phyloP scores from a whole-genome alignment of 768 basidiomycete genomes.

The Kwoniella bestiolae region DNA sequence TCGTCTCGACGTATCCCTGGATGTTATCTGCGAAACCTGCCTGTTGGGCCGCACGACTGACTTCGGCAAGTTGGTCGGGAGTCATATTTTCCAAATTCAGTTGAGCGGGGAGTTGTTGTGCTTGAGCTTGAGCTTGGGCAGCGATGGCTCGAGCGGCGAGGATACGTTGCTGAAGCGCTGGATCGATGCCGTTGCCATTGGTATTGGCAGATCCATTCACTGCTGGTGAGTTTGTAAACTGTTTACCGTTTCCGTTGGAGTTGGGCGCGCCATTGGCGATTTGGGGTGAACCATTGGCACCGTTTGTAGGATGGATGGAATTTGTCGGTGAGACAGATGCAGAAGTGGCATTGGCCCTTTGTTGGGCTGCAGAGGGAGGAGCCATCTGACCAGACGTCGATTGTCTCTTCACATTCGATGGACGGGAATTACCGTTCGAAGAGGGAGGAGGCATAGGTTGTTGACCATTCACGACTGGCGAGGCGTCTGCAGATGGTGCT shows the following conservation, averaged over 20 bases:
- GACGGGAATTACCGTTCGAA: conserved; percentile 27
- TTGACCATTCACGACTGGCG: conserved; percentile 20
- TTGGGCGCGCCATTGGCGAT: conserved; percentile 18
- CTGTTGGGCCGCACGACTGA: conserved; percentile 16
- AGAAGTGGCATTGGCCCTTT: conserved; percentile 8
- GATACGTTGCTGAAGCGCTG: conserved; percentile 23
- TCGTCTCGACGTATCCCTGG: conserved; percentile 26
- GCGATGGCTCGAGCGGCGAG: conserved; percentile 19
- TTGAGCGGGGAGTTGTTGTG: conserved; percentile 8
- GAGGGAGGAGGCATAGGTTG: conserved; percentile 23
- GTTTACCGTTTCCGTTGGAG: conserved; percentile 4
- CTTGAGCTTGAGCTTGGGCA: background rate
- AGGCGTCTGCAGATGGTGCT: conserved; percentile 22
- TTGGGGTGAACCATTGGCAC: conserved; percentile 23
- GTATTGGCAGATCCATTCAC: conserved; percentile 10
- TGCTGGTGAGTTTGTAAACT: background rate
- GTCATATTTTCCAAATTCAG: conserved; percentile 7
- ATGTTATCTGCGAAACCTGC: conserved; percentile 30
- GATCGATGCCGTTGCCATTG: conserved; percentile 17
- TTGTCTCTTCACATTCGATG: conserved; percentile 6
- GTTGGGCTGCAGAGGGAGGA: conserved; percentile 11
- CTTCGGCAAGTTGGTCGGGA: conserved; percentile 20
- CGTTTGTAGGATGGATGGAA: conserved; percentile 19
- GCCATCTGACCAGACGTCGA: conserved; percentile 20
- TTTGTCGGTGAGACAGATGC: conserved; percentile 26